These are phyloP conservation scores for Tripidium arundinaceum DNA, from an alignment of 202 grass and related monocot species.

Conservation along the genomic window DNA sequence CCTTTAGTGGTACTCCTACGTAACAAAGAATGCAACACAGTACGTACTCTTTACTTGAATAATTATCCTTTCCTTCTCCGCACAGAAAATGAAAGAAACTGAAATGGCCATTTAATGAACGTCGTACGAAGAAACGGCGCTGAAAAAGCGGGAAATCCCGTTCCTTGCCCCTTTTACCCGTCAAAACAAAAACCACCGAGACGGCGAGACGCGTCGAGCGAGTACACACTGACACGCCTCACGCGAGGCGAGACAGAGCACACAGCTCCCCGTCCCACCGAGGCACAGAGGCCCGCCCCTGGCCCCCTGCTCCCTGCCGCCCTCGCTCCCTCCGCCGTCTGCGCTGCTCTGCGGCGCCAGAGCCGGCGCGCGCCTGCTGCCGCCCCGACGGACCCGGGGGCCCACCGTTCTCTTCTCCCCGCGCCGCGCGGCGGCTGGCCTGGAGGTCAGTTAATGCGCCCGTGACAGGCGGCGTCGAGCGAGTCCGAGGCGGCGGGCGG, in stretches of 20 bases:
- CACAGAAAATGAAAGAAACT: too few species aligned
- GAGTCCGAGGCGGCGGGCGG: not conserved
- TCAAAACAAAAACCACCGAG: not conserved
- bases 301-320: not conserved
- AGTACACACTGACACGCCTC: not conserved
- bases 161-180: not conserved
- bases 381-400: not conserved
- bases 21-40: not conserved
- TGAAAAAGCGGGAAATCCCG: not conserved
- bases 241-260: not conserved
- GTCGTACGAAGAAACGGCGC: not conserved
- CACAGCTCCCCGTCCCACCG: not conserved
- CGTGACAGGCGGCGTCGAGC: slow-evolving; percentile 27
- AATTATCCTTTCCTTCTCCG: too few species aligned
- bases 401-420: not conserved
- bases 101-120: not conserved
- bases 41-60: too few species aligned
- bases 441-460: slow-evolving; percentile 31
- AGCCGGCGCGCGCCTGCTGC: slow-evolving; percentile 13
- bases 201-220: not conserved
- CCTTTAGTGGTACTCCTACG: too few species aligned
- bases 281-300: not conserved
- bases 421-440: not conserved
- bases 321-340: not conserved
- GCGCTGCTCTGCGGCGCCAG: not conserved